phyloP scores from a whole-genome alignment of 2,329 filamentous ascomycete species.

The Blastomyces gilchristii region DNA sequence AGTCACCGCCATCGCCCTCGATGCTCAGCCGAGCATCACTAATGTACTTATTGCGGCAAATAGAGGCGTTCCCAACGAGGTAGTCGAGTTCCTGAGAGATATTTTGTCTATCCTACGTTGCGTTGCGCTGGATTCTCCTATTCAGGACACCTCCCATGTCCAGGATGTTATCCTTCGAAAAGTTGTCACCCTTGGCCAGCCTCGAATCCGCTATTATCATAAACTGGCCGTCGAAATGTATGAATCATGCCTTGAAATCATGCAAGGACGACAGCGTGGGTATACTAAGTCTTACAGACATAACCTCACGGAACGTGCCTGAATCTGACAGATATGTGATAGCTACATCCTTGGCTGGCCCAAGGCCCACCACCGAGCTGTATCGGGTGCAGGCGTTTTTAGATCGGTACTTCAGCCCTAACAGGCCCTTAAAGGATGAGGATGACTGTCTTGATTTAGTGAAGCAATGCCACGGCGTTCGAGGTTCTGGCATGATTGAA shows the following conservation, averaged over 20 bases:
- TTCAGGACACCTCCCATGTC: background rate
- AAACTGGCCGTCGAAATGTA: background rate
- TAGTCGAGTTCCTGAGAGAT: background rate
- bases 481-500: background rate
- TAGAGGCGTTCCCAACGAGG: background rate
- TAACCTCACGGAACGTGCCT: background rate
- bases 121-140: background rate
- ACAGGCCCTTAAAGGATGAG: background rate
- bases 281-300: background rate
- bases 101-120: background rate
- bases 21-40: background rate
- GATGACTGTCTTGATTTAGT: background rate
- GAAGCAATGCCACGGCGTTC: background rate
- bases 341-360: background rate
- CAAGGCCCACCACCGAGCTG: background rate
- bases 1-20: conserved; percentile 3
- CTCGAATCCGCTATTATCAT: conserved; percentile 2
- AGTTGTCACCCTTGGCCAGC: background rate
- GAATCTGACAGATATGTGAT: background rate
- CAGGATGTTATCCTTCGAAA: background rate
- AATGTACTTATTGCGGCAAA: conserved; percentile 1
- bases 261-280: background rate
- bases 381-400: background rate
- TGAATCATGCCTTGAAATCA: background rate
- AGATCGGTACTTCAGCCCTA: background rate